Base-by-base conservation (phyloP, 2,329 filamentous ascomycete species). In the Cordyceps tenuipes region DNA sequence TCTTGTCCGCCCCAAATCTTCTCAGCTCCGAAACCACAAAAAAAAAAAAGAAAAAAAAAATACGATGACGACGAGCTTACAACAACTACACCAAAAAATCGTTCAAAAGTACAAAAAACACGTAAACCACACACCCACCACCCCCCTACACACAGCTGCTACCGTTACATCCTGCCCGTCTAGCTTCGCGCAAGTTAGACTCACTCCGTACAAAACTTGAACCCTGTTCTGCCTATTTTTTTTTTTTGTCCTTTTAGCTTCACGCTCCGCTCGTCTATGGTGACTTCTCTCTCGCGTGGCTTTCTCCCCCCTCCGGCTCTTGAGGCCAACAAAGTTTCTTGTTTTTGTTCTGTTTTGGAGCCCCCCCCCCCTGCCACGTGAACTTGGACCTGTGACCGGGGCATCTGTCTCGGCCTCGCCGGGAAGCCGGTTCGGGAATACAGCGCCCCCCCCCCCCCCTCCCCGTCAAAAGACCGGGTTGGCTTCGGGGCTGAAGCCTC, bases 1-100 rank as follows among this genome's bases (percentile, higher is more conserved):
- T 10, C 23, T 23, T 46, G 52, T 44, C 41, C 52, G 52, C 52
- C 52, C 52, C 12, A 55, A 54, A 55, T 55, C 52, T 46, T 34
- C 17, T 55, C 52, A 55, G 52, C 52, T 55, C n/a, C n/a, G 12
- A 34, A 15, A 15, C 17, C 26, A 34, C 12, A 46, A 21, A 36
- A 31, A 4, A 23, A 23, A 4, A 23, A 23, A 23, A 23, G 4
- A 23, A 23, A 23, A 23, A 23, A 23, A 23, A 23, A 23, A 23
- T 23, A 23, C 13, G 34, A 36, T 36, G 10, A 36, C 12, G 12
- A 36, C 29, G 29, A n/a, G 50, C 50, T 26, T 53, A 41, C 44
- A 17, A 43, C 7, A 13, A 9, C 23, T 23, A 23, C n/a, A 31
- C 10, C n/a, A n/a, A 46, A 19, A 46, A 29, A 29, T 8, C 7